A percentile compares a stretch with the other conserved stretches of the same genome.
Evolutionary conservation across 2,329 filamentous ascomycete genomes (phyloP).

Genomic region (Diaporthe humulicola): DNA sequence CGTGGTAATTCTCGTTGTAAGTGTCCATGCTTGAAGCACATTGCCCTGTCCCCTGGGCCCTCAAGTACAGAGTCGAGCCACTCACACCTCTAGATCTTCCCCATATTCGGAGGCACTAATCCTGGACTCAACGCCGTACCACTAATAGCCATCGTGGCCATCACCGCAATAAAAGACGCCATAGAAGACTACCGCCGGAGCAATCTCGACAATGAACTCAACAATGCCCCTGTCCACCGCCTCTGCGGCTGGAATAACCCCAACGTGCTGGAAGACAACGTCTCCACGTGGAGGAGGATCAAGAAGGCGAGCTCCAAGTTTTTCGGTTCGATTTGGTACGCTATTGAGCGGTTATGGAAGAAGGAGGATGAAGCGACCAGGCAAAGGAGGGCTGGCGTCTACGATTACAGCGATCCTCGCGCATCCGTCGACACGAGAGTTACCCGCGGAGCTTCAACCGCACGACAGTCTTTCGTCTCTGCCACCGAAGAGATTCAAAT

Average conservation of each 20-base stretch:
- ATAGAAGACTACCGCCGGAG: conserved; percentile 96
- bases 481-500: conserved; percentile 86
- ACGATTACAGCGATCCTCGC: conserved; percentile 69
- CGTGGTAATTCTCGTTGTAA: conserved; percentile 92
- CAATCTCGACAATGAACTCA: conserved; percentile 90
- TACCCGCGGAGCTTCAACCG: conserved; percentile 64
- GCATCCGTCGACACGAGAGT: conserved; percentile 75
- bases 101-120: conserved; percentile 93
- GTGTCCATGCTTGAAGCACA: conserved; percentile 49
- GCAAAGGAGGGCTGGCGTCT: conserved; percentile 61
- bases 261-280: conserved; percentile 88
- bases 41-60: conserved; percentile 1
- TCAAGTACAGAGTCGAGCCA: conserved; percentile 3
- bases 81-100: conserved; percentile 79
- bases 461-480: conserved; percentile 64
- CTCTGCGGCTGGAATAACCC: conserved; percentile 92
- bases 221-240: conserved; percentile 95
- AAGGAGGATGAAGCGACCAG: conserved; percentile 62
- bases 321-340: conserved; percentile 66
- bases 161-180: conserved; percentile 94
- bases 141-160: conserved; percentile 88
- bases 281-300: conserved; percentile 86
- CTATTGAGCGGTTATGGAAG: conserved; percentile 62
- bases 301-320: conserved; percentile 87
- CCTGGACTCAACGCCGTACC: conserved; percentile 92